Base-by-base conservation (phyloP, 1,284 basidiomycete species). In the Meripilus lineatus region DNA sequence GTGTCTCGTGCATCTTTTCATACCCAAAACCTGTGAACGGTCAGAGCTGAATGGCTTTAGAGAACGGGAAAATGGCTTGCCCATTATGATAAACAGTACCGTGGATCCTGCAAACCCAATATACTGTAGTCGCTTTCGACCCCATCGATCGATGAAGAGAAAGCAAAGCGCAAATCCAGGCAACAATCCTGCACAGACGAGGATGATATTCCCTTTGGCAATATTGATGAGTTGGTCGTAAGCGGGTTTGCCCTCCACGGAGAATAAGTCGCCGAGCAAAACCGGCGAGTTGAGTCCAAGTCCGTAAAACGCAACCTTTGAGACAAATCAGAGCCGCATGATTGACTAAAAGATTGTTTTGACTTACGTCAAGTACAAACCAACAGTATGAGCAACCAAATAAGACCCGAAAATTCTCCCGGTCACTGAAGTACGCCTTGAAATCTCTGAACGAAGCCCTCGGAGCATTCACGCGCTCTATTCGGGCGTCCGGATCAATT, bases 231-330 rank as follows among this genome's bases (percentile, higher is more conserved):
- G 42, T 10, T 45, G 14, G 18, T 38, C 49, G 23, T 38, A 18
- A n/a, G 23, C 6, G 5, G 22, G n/a, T 22, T 25, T 23, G 57
- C 79, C 77, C n/a, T n/a, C n/a, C n/a, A n/a, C n/a, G 48, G 72
- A 74, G 25, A 21, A 22, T 51, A 83, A 78, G n/a, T 71, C 67
- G 45, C 64, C 51, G n/a, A 81, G 65, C 40, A 82, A 74, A 59
- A 80, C 81, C 32, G 77, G 74, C 7, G 80, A 82, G 70, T 91
- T 92, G 41, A 91, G 72, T 45, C 84, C 81, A 40, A 91, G 74
- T 48, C 88, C 88, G 66, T 89, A 89, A 70, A 91, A 92, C 20
- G 81, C 79, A 66, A 91, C 79, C 74, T 89, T 69, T 17, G 5
- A 10, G n/a, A 17, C 23, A 20, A 33, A 32, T 42, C 4, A 40